phyloP scores from a whole-genome alignment of 345 rosid species.

The Populus euphratica region DNA sequence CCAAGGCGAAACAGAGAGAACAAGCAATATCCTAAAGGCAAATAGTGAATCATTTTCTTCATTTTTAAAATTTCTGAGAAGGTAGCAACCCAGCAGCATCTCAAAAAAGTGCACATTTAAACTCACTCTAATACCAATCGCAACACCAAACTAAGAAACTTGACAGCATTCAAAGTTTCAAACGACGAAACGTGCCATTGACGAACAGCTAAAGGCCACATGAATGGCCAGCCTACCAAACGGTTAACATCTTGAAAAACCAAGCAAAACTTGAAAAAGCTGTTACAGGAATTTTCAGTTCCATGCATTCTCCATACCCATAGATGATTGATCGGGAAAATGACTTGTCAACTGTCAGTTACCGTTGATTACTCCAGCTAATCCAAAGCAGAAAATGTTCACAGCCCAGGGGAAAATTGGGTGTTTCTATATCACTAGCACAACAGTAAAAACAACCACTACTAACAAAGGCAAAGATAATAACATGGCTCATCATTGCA shows the following conservation, averaged over 20 bases:
- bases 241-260: background rate
- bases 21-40: background rate
- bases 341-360: background rate
- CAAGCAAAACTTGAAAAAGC: background rate
- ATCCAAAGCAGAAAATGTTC: background rate
- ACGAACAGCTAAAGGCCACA: background rate
- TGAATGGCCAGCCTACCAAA: background rate
- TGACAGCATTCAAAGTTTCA: background rate
- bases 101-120: background rate
- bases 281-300: background rate
- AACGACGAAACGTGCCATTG: background rate
- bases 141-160: background rate
- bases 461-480: background rate
- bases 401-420: background rate
- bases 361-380: background rate
- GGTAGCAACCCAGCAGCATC: background rate
- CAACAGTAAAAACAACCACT: background rate
- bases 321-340: background rate
- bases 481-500: background rate
- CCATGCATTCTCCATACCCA: background rate
- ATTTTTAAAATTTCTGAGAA: too few relatives aligned
- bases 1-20: background rate
- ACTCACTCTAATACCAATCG: background rate
- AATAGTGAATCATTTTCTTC: background rate
- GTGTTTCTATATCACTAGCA: background rate